A percentile compares a stretch with the other conserved stretches of the same genome.
Conservation (phyloP, 1,284 basidiomycete species). For the Phylloporus gajari region DNA sequence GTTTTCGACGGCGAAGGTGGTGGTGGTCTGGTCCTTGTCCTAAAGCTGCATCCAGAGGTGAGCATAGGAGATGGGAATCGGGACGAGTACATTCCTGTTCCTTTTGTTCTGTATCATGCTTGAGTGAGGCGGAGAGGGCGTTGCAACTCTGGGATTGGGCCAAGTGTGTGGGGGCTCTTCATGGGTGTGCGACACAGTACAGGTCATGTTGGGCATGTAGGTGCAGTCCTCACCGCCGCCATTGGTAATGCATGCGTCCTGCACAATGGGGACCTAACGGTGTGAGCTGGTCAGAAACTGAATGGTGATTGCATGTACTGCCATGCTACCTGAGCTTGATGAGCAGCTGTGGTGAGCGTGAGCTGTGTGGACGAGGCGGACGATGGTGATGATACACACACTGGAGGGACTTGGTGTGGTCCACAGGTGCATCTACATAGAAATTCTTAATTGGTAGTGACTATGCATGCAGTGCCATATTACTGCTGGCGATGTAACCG, state of each 20-base stretch:
- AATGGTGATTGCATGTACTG: constrained; percentile 19
- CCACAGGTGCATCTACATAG: no score
- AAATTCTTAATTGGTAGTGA: no score
- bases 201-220: constrained; percentile 59
- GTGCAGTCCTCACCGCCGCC: constrained; percentile 32
- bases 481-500: no score
- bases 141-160: constrained; percentile 56
- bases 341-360: constrained; percentile 33
- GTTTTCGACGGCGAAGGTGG: constrained; percentile 70
- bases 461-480: no score
- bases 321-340: constrained; percentile 28
- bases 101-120: constrained; percentile 80
- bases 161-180: constrained; percentile 52
- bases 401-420: constrained; percentile 63
- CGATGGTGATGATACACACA: constrained; percentile 51
- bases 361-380: constrained; percentile 18
- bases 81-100: constrained; percentile 66
- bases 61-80: constrained; percentile 13
- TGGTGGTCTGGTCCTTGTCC: constrained; percentile 77
- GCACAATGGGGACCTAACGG: no score
- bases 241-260: no score
- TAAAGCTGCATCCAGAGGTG: constrained; percentile 73
- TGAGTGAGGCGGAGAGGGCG: constrained; percentile 68
- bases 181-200: constrained; percentile 61
- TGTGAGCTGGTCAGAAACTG: constrained; percentile 11